Conservation (phyloP, 108 stramenopile species). For the Nitzschia sp. region DNA sequence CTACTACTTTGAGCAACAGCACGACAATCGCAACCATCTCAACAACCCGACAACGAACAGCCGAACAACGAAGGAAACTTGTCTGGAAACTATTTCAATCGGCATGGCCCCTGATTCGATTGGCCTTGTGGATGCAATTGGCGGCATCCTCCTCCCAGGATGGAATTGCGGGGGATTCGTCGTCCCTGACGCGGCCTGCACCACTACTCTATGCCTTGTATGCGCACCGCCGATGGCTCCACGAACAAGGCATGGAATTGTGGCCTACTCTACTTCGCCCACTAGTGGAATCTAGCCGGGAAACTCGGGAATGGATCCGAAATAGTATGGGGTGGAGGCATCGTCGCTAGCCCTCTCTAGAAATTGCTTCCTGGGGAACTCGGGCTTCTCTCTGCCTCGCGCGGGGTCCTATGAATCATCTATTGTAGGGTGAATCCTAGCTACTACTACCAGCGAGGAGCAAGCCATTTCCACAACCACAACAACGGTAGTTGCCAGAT, state of each 20-base stretch:
- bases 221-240: constrained; percentile 20
- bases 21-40: neutral
- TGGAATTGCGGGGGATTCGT: neutral
- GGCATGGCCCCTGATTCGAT: neutral
- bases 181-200: neutral
- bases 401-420: too few relatives aligned
- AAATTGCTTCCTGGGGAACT: too few relatives aligned
- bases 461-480: too few relatives aligned
- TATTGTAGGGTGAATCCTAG: too few relatives aligned
- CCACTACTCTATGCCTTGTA: constrained; percentile 1
- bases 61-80: constrained; percentile 2
- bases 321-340: too few relatives aligned
- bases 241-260: constrained; percentile 7
- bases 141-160: neutral
- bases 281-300: neutral
- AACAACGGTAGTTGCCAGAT: too few relatives aligned
- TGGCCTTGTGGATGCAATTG: constrained; percentile 8
- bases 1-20: neutral
- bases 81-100: neutral
- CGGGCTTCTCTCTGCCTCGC: too few relatives aligned
- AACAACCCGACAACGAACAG: neutral
- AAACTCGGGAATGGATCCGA: constrained; percentile 12
- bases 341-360: too few relatives aligned
- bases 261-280: constrained; percentile 5
- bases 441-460: too few relatives aligned